phyloP scores from a whole-genome alignment of 2,329 filamentous ascomycete species.

The Cytospora chrysosperma region DNA sequence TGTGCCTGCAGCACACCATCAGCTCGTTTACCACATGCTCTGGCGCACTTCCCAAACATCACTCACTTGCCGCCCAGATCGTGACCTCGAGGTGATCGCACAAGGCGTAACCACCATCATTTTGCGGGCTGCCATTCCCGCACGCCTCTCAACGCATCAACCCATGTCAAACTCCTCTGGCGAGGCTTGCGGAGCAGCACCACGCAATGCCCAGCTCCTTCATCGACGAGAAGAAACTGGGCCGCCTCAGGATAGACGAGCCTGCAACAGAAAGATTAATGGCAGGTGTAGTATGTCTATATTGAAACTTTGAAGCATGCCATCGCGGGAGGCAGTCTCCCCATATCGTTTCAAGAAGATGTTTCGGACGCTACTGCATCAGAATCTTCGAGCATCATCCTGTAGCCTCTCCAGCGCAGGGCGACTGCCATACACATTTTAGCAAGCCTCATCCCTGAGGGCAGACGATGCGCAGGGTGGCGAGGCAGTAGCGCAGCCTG shows the following conservation, averaged over 20 bases:
- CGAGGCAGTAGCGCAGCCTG: not conserved
- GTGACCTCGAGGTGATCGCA: not conserved
- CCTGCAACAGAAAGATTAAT: conserved; percentile 14
- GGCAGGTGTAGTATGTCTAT: not conserved
- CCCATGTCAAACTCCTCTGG: not conserved
- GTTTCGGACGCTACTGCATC: not conserved
- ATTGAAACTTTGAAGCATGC: not conserved
- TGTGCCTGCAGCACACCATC: conserved; percentile 1
- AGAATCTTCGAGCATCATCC: conserved; percentile 8
- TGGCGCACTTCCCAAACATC: not conserved
- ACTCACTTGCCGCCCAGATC: not conserved
- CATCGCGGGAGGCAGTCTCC: not conserved
- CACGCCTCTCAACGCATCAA: not conserved
- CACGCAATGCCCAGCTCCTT: not conserved
- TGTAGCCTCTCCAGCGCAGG: conserved; percentile 5
- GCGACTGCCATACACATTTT: not conserved
- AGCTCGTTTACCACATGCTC: not conserved
- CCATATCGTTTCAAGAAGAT: conserved; percentile 5
- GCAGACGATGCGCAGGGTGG: not conserved
- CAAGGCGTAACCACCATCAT: not conserved
- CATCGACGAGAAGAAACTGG: not conserved
- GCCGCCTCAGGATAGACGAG: not conserved
- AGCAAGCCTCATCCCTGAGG: conserved; percentile 7
- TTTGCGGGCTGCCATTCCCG: not conserved
- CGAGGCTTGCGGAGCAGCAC: not conserved